phyloP scores from a whole-genome alignment of 129 eudicot species.

The Centella asiatica region DNA sequence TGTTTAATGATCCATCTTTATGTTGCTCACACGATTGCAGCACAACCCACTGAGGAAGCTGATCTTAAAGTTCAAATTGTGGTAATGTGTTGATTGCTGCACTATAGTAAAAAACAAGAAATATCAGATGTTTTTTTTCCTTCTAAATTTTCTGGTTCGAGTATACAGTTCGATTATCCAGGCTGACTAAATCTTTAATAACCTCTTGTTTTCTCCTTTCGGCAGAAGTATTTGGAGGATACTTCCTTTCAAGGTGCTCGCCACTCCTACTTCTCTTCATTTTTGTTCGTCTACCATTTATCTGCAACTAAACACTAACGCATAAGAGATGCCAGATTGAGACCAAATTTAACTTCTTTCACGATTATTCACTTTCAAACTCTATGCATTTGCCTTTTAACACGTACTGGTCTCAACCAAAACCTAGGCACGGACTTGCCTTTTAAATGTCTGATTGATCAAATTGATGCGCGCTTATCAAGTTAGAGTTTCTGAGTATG shows the following conservation, averaged over 20 bases:
- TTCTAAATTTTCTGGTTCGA: not conserved
- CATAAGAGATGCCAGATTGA: not conserved
- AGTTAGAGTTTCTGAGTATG: too few relatives aligned
- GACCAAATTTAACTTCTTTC: too few relatives aligned
- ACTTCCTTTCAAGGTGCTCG: conserved; percentile 68
- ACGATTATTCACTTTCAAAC: too few relatives aligned
- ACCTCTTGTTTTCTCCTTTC: not conserved
- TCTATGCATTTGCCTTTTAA: too few relatives aligned
- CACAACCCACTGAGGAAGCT: conserved; percentile 24
- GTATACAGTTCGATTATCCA: too few relatives aligned
- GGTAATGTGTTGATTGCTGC: conserved; percentile 33
- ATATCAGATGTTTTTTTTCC: too few relatives aligned
- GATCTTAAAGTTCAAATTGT: conserved; percentile 46
- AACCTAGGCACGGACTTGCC: too few relatives aligned
- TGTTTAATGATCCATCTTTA: conserved; percentile 7
- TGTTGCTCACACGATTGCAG: conserved; percentile 18
- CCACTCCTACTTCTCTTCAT: conserved; percentile 1
- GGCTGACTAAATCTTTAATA: too few relatives aligned
- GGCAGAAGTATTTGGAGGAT: conserved; percentile 63
- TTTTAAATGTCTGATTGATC: too few relatives aligned
- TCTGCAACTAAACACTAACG: not conserved
- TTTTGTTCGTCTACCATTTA: not conserved
- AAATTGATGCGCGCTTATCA: too few relatives aligned
- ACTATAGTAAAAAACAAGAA: too few relatives aligned
- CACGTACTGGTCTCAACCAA: too few relatives aligned